Evolutionary conservation across 2,329 filamentous ascomycete species (phyloP).

Genomic region (Orbilia oligospora): DNA sequence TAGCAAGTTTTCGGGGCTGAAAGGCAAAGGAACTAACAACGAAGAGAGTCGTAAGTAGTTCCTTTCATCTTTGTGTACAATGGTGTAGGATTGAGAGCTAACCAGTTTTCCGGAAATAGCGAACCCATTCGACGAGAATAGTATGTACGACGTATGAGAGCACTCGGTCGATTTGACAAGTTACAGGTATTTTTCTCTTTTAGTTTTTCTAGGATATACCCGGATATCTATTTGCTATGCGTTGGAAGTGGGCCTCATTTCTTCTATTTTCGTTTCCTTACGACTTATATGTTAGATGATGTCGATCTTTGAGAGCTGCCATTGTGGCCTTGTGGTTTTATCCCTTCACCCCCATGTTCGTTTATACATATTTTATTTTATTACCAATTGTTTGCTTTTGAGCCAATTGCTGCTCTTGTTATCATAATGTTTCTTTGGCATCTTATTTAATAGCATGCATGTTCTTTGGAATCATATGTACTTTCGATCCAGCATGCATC

Average conservation of each 20-base stretch:
- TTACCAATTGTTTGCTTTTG: constrained; percentile 16
- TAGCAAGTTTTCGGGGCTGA: constrained; percentile 54
- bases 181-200: constrained; percentile 30
- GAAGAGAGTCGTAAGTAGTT: constrained; percentile 59
- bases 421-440: not conserved
- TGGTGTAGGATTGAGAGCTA: constrained; percentile 21
- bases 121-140: constrained; percentile 59
- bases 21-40: constrained; percentile 47
- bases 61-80: constrained; percentile 6
- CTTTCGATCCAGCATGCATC: constrained; percentile 12
- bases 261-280: constrained; percentile 12
- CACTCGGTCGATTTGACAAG: constrained; percentile 20
- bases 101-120: constrained; percentile 29
- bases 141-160: constrained; percentile 59
- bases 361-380: constrained; percentile 24
- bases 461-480: constrained; percentile 11
- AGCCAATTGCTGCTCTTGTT: constrained; percentile 17
- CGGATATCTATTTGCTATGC: constrained; percentile 25
- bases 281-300: constrained; percentile 17
- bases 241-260: constrained; percentile 14
- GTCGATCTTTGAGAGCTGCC: constrained; percentile 15
- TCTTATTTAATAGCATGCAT: constrained; percentile 28
- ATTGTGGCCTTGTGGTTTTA: constrained; percentile 10
- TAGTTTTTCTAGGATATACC: constrained; percentile 20
- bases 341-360: constrained; percentile 1